Evolutionary conservation across 805 yeast genomes (phyloP).

Genomic region (Saccharomycopsis oosterbeekiorum): DNA sequence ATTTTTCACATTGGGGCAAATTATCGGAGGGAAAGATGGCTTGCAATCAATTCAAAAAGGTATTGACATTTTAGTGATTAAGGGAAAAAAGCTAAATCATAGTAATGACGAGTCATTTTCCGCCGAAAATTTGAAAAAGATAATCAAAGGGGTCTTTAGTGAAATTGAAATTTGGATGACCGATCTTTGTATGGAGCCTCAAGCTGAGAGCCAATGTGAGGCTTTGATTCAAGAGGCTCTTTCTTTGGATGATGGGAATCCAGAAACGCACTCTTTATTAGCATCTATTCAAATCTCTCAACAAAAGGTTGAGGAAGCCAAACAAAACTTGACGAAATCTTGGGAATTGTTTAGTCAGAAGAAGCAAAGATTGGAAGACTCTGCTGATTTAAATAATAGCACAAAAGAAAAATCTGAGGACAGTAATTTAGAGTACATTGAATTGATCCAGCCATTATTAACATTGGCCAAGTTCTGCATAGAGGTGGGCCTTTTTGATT

Average conservation of each 20-base stretch:
- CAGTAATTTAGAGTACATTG: slow-evolving; percentile 44
- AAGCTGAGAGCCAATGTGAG: slow-evolving; percentile 79
- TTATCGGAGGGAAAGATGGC: slow-evolving; percentile 76
- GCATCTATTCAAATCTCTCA: slow-evolving; percentile 89
- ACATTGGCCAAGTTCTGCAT: slow-evolving; percentile 65
- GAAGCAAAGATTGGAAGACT: slow-evolving; percentile 39
- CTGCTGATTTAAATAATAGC: slow-evolving; percentile 23
- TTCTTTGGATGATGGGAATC: slow-evolving; percentile 40
- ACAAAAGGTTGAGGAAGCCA: slow-evolving; percentile 64
- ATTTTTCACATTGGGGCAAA: slow-evolving; percentile 84
- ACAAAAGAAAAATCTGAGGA: slow-evolving; percentile 14
- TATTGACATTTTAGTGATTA: slow-evolving; percentile 30
- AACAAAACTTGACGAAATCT: slow-evolving; percentile 50
- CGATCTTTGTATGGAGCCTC: slow-evolving; percentile 86
- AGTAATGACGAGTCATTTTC: too few relatives aligned
- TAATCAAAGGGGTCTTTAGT: slow-evolving; percentile 72
- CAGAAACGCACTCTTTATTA: slow-evolving; percentile 74
- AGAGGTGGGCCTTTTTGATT: slow-evolving; percentile 65
- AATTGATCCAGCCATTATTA: slow-evolving; percentile 61
- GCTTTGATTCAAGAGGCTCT: slow-evolving; percentile 49
- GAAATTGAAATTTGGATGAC: slow-evolving; percentile 97
- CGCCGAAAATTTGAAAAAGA: slow-evolving; percentile 37
- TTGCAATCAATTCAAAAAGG: slow-evolving; percentile 38
- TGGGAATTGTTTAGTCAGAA: slow-evolving; percentile 59
- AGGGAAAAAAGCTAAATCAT: neutral